These are phyloP conservation scores for Linnemannia elongata DNA, from an alignment of 192 early-diverging fungal genomes.

Conservation along the genomic window DNA sequence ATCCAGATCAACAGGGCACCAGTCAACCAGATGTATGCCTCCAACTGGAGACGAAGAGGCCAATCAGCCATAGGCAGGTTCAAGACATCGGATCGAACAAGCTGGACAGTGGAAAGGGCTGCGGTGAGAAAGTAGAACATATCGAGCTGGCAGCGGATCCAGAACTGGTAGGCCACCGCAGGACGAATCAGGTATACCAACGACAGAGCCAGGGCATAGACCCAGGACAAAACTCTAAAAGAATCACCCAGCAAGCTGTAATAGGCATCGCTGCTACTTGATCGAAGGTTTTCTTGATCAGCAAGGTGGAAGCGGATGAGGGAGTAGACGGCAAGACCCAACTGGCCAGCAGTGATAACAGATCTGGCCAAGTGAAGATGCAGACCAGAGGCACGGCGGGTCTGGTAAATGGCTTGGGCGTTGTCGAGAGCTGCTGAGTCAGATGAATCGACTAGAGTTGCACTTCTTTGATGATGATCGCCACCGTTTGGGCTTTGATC, in stretches of 20 bases:
- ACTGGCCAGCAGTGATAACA: conserved; percentile 18
- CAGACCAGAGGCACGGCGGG: conserved; percentile 18
- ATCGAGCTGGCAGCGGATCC: conserved; percentile 43
- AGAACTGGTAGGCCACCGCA: conserved; percentile 16
- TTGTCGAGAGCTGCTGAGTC: neutral
- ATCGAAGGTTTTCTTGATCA: neutral
- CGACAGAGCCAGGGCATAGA: conserved; percentile 28
- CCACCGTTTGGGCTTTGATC: neutral
- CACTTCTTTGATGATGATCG: neutral
- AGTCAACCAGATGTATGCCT: conserved; percentile 9
- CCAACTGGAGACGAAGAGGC: conserved; percentile 33
- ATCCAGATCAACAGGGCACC: conserved; percentile 13
- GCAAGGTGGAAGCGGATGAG: conserved; percentile 7
- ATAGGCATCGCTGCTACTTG: neutral
- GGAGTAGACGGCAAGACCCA: conserved; percentile 23
- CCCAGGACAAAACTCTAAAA: conserved; percentile 13
- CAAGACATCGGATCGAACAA: conserved; percentile 17
- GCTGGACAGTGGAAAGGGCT: conserved; percentile 11
- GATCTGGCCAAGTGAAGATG: conserved; percentile 28
- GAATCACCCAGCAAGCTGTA: neutral
- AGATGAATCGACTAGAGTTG: neutral
- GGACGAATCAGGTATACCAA: conserved; percentile 26
- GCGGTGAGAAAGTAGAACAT: conserved; percentile 20
- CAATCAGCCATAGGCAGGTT: conserved; percentile 21
- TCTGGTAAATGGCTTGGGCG: conserved; percentile 22